A percentile compares a stretch with the other conserved stretches of the same genome.
These are phyloP conservation scores for Phymatotrichopsis omnivora DNA, from an alignment of 2,329 filamentous ascomycete species.

Conservation along the genomic window DNA sequence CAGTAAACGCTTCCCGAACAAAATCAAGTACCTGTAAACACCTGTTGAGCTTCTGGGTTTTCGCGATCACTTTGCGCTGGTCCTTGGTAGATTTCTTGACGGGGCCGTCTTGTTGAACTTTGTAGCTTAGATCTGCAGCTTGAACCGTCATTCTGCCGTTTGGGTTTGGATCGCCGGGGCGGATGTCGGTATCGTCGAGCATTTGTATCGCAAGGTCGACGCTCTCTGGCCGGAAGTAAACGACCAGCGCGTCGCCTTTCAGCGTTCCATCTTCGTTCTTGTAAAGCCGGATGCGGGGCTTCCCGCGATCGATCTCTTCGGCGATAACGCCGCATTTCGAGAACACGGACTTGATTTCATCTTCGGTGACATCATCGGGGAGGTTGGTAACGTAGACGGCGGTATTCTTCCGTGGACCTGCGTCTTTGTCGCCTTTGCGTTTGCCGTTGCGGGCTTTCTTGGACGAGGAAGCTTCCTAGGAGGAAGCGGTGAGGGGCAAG, in stretches of 20 bases:
- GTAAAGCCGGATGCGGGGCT: constrained; percentile 89
- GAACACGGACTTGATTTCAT: constrained; percentile 77
- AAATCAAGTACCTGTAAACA: constrained; percentile 5
- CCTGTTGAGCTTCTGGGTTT: constrained; percentile 73
- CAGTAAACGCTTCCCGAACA: not conserved
- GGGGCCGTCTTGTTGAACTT: constrained; percentile 43
- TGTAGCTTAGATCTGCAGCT: constrained; percentile 81
- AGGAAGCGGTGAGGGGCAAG: not conserved
- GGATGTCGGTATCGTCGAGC: constrained; percentile 72
- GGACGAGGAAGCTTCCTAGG: constrained; percentile 11
- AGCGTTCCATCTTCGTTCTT: constrained; percentile 68
- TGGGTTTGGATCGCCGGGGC: constrained; percentile 44
- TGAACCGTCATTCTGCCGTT: constrained; percentile 67
- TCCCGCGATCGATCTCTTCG: constrained; percentile 81
- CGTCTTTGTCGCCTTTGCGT: constrained; percentile 11
- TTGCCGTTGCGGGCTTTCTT: constrained; percentile 19
- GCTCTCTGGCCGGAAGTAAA: constrained; percentile 93
- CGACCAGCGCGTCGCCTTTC: constrained; percentile 85
- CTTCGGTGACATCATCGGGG: constrained; percentile 63
- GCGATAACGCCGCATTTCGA: constrained; percentile 85
- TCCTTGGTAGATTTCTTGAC: constrained; percentile 44
- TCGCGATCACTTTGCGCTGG: constrained; percentile 81
- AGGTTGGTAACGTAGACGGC: constrained; percentile 87
- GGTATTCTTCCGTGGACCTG: constrained; percentile 55
- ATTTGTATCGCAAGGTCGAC: constrained; percentile 75